Evolutionary conservation across 2,329 filamentous ascomycete species (phyloP), one percentile per base, ranked within the genome.

Genomic region (Stagonosporopsis chrysanthemi): DNA sequence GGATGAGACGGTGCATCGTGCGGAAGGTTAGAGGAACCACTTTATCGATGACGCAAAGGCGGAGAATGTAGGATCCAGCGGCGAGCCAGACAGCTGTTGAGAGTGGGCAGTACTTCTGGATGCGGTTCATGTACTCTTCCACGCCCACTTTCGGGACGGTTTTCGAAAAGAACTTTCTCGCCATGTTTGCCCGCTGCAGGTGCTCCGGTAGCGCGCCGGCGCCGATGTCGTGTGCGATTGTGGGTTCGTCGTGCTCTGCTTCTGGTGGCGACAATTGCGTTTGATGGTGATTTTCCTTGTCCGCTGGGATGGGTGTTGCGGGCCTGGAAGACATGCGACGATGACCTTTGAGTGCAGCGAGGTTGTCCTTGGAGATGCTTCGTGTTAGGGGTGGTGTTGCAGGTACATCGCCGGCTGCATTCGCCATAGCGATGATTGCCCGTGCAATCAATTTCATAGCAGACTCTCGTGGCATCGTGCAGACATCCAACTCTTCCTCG

Each of bases 1-100:
- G 84, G 29, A 96, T 83, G 7, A 98, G 80, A 2, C 95, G 87
- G 75, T 99, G 94, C 60, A 91, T 89, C 61, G 96, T 98, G 54
- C 91, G 86, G 55, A 85, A 84, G 2, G 92, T 96, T 7, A 97
- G 89, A 0, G 89, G 88, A 22, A 98, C 89, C 23, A 89, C 85
- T 64, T 86, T 86, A 72, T 96, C 76, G 49, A 82, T 91, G 41
- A 89, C 83, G 12, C 94, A 87, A 39, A 98, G 82, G 23, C 89
- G 87, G 72, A 94, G 88, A 64, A 97, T 94, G 78, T 97, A 98
- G 8, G 90, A 82, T 43, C 90, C 92, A 4, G 93, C 89, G 1
- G 94, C 92, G 24, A 99, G 87, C 78, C 97, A 97, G 9, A 98
- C 94, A 23, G 89, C 94, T 0, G 93, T 92, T 61, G 91, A 96